phyloP scores from a whole-genome alignment of 768 basidiomycete species.

The Porpolomopsis calyptriformis region DNA sequence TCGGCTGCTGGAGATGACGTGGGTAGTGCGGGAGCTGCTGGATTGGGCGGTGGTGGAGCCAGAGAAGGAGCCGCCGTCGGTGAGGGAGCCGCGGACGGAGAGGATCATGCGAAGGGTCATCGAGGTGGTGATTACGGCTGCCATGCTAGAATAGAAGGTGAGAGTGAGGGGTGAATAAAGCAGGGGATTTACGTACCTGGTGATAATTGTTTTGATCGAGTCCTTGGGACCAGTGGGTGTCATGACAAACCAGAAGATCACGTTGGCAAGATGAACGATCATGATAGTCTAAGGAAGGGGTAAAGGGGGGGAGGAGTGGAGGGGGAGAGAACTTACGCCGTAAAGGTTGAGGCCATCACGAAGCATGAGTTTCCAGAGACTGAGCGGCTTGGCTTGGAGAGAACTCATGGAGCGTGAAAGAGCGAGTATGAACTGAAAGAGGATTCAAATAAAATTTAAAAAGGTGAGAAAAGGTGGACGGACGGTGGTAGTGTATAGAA shows the following conservation, averaged over 20 bases:
- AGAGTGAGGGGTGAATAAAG: background rate
- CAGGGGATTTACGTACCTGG: constrained; percentile 29
- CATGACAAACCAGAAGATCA: constrained; percentile 82
- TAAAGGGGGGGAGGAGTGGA: background rate
- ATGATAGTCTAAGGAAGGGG: constrained; percentile 43
- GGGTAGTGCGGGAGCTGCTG: constrained; percentile 41
- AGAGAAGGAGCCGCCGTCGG: constrained; percentile 59
- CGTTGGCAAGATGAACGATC: constrained; percentile 72
- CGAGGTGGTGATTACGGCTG: constrained; percentile 76
- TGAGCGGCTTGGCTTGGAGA: constrained; percentile 45
- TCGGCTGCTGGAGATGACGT: constrained; percentile 39
- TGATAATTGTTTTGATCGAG: constrained; percentile 73
- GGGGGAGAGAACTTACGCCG: constrained; percentile 34
- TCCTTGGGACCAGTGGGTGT: constrained; percentile 50
- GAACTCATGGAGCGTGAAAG: constrained; percentile 49
- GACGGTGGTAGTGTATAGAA: constrained; percentile 64
- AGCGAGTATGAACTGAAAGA: constrained; percentile 45
- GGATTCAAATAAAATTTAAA: constrained; percentile 1
- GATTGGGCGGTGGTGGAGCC: constrained; percentile 29
- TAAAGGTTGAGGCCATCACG: constrained; percentile 84
- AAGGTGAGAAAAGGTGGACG: constrained; percentile 12
- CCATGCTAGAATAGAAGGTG: constrained; percentile 41
- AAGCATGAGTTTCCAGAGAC: constrained; percentile 79
- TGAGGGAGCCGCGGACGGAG: constrained; percentile 66
- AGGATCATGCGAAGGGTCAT: constrained; percentile 86